A percentile compares a stretch with the other conserved stretches of the same genome.
Evolutionary conservation across 1,284 basidiomycete genomes (phyloP).

Genomic region (Ceratobasidium sp.): DNA sequence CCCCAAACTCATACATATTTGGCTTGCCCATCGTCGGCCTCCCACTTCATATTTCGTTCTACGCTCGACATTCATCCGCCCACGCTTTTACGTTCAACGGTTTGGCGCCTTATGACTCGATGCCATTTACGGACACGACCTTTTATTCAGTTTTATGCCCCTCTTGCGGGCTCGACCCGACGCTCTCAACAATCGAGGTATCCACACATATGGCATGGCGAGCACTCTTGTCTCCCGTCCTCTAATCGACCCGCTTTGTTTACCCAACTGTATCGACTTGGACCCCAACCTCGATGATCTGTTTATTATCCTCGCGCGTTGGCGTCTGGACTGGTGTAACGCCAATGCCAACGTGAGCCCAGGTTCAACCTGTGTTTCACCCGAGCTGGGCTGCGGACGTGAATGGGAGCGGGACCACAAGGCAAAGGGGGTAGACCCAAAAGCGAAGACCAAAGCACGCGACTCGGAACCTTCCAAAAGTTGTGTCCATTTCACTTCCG

Average conservation of each 20-base stretch:
- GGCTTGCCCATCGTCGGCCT: neutral
- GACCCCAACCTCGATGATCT: neutral
- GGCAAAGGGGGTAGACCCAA: neutral
- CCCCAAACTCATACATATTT: conserved; percentile 15
- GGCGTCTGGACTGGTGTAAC: conserved; percentile 25
- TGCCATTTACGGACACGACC: conserved; percentile 34
- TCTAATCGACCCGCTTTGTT: conserved; percentile 8
- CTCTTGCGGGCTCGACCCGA: neutral
- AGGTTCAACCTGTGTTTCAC: neutral
- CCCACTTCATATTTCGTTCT: neutral
- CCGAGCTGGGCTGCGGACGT: conserved; percentile 10
- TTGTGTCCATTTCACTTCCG: neutral
- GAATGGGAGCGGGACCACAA: conserved; percentile 20
- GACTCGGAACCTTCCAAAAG: conserved; percentile 4
- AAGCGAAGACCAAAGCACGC: conserved; percentile 18
- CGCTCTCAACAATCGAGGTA: conserved; percentile 23
- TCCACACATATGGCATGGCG: conserved; percentile 26
- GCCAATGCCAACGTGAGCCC: neutral
- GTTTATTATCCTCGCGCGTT: conserved; percentile 13
- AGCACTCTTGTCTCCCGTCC: conserved; percentile 20
- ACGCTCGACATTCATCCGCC: conserved; percentile 21
- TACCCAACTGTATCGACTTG: neutral
- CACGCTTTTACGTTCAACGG: conserved; percentile 11
- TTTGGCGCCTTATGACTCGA: conserved; percentile 29
- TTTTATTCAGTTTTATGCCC: neutral